Conservation (phyloP, 2,329 filamentous ascomycete species). For the Penicillium sp. region DNA sequence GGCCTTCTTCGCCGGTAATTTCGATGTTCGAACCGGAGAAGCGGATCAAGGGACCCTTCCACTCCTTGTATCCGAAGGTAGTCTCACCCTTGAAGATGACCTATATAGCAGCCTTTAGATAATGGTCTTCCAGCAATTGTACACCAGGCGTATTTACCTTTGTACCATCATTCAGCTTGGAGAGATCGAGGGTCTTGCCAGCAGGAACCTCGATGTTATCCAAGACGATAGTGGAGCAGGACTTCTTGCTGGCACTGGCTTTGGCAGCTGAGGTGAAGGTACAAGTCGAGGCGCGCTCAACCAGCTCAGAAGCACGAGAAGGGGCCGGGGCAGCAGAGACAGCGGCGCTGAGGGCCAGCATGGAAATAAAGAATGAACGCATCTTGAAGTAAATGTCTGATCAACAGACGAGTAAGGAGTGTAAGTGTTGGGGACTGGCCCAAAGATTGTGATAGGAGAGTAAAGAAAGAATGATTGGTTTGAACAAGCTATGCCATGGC, state of each 20-base stretch:
- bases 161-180: constrained; percentile 52
- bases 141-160: constrained; percentile 32
- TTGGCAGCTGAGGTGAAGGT: constrained; percentile 55
- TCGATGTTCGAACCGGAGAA: constrained; percentile 58
- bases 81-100: constrained; percentile 65
- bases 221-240: constrained; percentile 57
- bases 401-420: constrained; percentile 24
- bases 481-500: constrained; percentile 2
- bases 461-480: constrained; percentile 1
- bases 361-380: constrained; percentile 17
- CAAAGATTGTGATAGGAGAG: background rate
- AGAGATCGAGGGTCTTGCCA: constrained; percentile 59
- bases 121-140: background rate
- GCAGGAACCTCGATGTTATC: constrained; percentile 57
- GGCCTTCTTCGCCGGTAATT: constrained; percentile 53
- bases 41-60: constrained; percentile 63
- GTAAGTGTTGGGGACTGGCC: constrained; percentile 5
- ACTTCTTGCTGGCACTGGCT: constrained; percentile 50
- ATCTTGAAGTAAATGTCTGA: constrained; percentile 21
- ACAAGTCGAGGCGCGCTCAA: constrained; percentile 43
- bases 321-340: constrained; percentile 26
- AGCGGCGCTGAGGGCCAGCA: constrained; percentile 24
- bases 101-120: constrained; percentile 20
- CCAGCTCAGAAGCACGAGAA: constrained; percentile 23
- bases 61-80: constrained; percentile 64